phyloP scores from a whole-genome alignment of 78 protist species.

The Dictyostelium capitatum region DNA sequence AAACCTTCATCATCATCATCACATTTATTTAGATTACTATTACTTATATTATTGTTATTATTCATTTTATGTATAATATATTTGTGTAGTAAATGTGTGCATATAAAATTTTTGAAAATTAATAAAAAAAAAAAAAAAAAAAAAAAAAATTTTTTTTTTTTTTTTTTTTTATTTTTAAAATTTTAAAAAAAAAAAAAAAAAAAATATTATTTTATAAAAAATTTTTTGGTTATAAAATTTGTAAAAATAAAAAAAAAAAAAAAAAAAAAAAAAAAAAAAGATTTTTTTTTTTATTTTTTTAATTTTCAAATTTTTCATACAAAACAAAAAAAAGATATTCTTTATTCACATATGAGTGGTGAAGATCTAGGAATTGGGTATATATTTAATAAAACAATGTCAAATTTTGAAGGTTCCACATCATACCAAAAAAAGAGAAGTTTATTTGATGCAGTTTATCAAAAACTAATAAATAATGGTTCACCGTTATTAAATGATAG shows the following conservation, averaged over 20 bases:
- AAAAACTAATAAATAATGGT: conserved; percentile 7
- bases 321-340: background rate
- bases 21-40: background rate
- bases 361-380: background rate
- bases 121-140: background rate
- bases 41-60: background rate
- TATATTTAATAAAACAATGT: background rate
- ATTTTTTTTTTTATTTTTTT: conserved; percentile 3
- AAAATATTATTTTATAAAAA: too few species aligned
- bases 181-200: too few species aligned
- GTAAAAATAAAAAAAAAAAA: background rate
- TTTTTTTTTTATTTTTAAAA: background rate
- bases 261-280: background rate
- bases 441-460: conserved; percentile 23
- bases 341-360: background rate
- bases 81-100: background rate
- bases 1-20: conserved; percentile 6
- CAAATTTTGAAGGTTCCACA: background rate
- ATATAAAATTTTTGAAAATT: background rate
- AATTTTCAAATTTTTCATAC: background rate
- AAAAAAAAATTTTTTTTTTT: background rate
- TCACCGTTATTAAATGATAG: background rate
- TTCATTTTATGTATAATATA: background rate
- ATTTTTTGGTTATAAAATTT: background rate
- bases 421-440: conserved; percentile 18